A percentile compares a stretch with the other conserved stretches of the same genome.
phyloP scores from a whole-genome alignment of 2,329 filamentous ascomycete species.

The Fusarium kyushuense region DNA sequence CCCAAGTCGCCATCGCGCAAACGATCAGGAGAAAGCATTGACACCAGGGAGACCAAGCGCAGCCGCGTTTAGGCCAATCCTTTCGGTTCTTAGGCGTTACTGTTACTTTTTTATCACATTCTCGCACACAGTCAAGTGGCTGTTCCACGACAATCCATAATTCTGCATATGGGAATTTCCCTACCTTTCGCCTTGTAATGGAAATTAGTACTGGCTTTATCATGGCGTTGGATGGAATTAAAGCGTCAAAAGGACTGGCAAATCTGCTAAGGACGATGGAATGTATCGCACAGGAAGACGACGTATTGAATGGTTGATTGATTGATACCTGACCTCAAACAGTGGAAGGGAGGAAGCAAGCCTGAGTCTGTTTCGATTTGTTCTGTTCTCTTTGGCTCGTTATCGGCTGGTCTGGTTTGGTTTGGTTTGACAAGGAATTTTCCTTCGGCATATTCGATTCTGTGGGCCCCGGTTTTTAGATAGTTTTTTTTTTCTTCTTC shows the following conservation, averaged over 20 bases:
- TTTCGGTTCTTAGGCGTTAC: constrained; percentile 2
- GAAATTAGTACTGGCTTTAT: constrained; percentile 39
- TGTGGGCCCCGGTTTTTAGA: constrained; percentile 37
- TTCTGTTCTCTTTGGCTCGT: constrained; percentile 19
- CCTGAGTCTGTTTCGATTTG: constrained; percentile 25
- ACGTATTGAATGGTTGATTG: constrained; percentile 27
- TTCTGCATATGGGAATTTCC: constrained; percentile 37
- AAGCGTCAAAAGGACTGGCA: constrained; percentile 35
- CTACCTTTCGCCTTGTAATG: constrained; percentile 29
- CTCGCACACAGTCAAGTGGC: constrained; percentile 23
- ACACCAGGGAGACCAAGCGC: constrained; percentile 52
- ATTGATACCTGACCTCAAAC: constrained; percentile 28
- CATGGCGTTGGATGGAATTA: constrained; percentile 44
- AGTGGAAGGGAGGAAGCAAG: constrained; percentile 25
- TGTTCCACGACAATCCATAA: constrained; percentile 25
- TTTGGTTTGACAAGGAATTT: constrained; percentile 24
- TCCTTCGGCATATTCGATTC: constrained; percentile 36
- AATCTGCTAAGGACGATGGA: constrained; percentile 17
- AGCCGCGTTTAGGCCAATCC: constrained; percentile 49
- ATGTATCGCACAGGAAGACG: constrained; percentile 32
- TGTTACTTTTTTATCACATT: constrained; percentile 20
- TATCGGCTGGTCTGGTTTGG: constrained; percentile 12
- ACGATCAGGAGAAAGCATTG: constrained; percentile 54
- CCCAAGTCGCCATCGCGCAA: constrained; percentile 61
- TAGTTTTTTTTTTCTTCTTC: constrained; percentile 36